These are phyloP conservation scores for Bretschneidera sinensis DNA, from an alignment of 345 rosid species.

Conservation along the genomic window DNA sequence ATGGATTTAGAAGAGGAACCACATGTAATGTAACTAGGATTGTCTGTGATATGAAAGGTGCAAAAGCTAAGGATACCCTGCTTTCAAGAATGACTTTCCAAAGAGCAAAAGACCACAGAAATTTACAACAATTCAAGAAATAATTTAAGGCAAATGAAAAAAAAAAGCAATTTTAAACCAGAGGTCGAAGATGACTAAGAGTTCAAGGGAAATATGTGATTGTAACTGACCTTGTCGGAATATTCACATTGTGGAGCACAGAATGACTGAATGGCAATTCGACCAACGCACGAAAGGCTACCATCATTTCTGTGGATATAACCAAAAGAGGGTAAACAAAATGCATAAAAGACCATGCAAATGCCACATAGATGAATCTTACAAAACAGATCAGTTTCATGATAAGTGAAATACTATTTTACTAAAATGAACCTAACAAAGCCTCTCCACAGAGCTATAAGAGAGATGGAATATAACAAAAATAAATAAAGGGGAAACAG, in stretches of 20 bases:
- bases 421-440: too few species aligned
- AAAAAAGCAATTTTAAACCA: too few species aligned
- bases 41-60: background rate
- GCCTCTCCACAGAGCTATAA: background rate
- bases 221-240: slow-evolving; percentile 52
- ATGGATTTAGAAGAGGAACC: background rate
- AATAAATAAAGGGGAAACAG: too few species aligned
- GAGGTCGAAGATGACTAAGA: slow-evolving; percentile 11
- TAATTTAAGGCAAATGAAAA: too few species aligned
- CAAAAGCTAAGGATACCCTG: too few species aligned
- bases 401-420: too few species aligned
- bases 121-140: background rate
- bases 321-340: slow-evolving; percentile 10
- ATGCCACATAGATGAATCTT: too few species aligned
- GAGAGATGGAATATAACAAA: background rate
- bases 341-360: background rate
- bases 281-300: slow-evolving; percentile 44
- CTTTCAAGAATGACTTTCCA: background rate
- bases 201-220: slow-evolving; percentile 8
- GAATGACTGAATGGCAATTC: slow-evolving; percentile 83
- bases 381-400: too few species aligned
- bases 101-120: background rate
- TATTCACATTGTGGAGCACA: slow-evolving; percentile 82
- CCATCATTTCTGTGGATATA: slow-evolving; percentile 46
- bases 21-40: background rate